Conservation (phyloP, 2,329 filamentous ascomycete species). For the Pyrenochaeta sp. region DNA sequence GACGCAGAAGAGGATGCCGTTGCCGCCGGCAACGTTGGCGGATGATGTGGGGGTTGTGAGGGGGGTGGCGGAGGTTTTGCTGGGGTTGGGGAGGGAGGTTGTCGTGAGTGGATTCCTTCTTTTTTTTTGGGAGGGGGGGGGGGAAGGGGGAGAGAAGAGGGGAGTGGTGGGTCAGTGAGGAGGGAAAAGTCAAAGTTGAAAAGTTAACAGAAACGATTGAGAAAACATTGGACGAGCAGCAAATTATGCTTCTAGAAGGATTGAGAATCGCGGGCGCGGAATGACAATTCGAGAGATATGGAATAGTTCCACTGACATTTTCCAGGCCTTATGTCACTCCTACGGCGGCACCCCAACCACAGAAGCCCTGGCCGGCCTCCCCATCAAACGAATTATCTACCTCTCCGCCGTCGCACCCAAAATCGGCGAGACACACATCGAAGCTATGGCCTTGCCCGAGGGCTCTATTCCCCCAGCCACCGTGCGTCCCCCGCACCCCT, state of each 20-base stretch:
- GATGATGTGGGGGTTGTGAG: slow-evolving; percentile 41
- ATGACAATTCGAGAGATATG: too few relatives aligned
- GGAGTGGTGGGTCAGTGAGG: too few relatives aligned
- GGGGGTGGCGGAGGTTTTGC: slow-evolving; percentile 18
- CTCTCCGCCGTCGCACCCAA: slow-evolving; percentile 18
- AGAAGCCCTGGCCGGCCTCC: slow-evolving; percentile 14
- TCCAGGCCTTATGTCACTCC: slow-evolving; percentile 16
- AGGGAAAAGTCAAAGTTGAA: too few relatives aligned
- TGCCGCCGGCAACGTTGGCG: slow-evolving; percentile 20
- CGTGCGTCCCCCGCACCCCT: slow-evolving; percentile 6
- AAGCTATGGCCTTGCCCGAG: slow-evolving; percentile 8
- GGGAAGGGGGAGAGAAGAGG: too few relatives aligned
- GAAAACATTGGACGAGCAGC: too few relatives aligned
- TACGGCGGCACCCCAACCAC: slow-evolving; percentile 22
- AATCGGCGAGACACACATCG: slow-evolving; percentile 15
- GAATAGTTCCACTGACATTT: too few relatives aligned
- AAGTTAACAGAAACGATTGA: neutral
- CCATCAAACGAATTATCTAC: slow-evolving; percentile 21
- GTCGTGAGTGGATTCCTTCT: slow-evolving; percentile 24
- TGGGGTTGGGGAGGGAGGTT: slow-evolving; percentile 41
- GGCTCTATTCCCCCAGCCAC: neutral
- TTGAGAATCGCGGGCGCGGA: too few relatives aligned
- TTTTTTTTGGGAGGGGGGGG: too few relatives aligned
- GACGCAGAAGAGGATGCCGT: slow-evolving; percentile 17
- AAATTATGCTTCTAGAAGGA: too few relatives aligned